phyloP scores from a whole-genome alignment of 306 rosid species.

The Dryas octopetala region DNA sequence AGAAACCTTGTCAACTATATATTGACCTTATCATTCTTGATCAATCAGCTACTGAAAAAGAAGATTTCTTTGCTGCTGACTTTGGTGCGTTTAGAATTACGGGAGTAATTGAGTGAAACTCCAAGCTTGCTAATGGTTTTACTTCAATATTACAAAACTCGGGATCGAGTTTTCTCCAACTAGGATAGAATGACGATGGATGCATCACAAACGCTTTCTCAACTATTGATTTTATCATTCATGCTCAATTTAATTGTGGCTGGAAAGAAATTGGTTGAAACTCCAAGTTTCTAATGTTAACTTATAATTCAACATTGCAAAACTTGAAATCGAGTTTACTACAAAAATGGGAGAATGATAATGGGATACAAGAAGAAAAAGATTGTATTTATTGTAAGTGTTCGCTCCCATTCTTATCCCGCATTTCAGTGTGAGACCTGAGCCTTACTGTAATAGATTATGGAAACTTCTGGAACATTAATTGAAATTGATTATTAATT shows the following conservation, averaged over 20 bases:
- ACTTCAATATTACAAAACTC: not conserved
- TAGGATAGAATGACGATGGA: not conserved
- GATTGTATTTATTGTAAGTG: no score
- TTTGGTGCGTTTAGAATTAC: not conserved
- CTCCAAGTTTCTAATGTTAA: not conserved
- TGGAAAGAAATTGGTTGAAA: not conserved
- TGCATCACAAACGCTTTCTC: not conserved
- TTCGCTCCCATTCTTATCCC: no score
- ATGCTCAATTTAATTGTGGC: not conserved
- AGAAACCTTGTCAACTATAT: not conserved
- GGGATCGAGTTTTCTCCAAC: not conserved
- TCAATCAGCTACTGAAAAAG: no score
- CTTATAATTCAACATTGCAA: not conserved
- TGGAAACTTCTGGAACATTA: not conserved
- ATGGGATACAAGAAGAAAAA: not conserved
- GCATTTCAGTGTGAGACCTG: no score
- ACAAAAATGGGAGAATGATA: not conserved
- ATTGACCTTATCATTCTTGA: no score
- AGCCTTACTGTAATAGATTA: not conserved
- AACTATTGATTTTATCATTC: not conserved
- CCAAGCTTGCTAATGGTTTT: not conserved
- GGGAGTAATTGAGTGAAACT: not conserved
- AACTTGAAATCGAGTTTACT: not conserved
- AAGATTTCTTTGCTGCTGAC: not conserved
- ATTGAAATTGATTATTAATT: not conserved